These are phyloP conservation scores for Plasmodium reichenowi DNA, from an alignment of 169 alveolate species.

Conservation along the genomic window DNA sequence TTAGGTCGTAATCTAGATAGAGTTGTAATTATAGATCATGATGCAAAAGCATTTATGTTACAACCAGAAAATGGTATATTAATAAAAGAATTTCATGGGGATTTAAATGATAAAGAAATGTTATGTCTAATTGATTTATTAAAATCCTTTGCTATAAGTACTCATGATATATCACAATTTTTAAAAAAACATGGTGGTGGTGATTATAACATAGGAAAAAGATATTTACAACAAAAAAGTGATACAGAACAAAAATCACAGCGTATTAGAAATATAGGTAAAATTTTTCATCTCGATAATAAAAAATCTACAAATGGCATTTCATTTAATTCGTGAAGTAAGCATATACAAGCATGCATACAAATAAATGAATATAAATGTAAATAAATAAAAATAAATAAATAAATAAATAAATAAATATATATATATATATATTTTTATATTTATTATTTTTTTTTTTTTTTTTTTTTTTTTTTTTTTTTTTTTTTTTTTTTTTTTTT, in stretches of 20 bases:
- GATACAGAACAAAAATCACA: slow-evolving; percentile 73
- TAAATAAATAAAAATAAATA: not conserved
- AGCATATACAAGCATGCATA: not conserved
- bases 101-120: slow-evolving; percentile 88
- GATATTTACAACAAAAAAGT: slow-evolving; percentile 78
- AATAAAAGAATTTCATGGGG: slow-evolving; percentile 88
- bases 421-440: no score
- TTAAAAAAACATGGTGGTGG: slow-evolving; percentile 86
- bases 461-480: no score
- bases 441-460: no score
- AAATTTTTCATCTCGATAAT: slow-evolving; percentile 60
- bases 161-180: slow-evolving; percentile 82
- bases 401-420: no score
- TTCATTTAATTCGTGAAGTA: slow-evolving; percentile 38
- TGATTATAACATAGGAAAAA: slow-evolving; percentile 83
- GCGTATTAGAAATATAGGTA: slow-evolving; percentile 59
- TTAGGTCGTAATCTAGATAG: slow-evolving; percentile 91
- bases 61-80: slow-evolving; percentile 90
- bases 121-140: slow-evolving; percentile 84
- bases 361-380: no score
- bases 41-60: slow-evolving; percentile 83
- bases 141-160: slow-evolving; percentile 88
- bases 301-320: slow-evolving; percentile 53
- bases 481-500: no score
- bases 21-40: slow-evolving; percentile 90